A percentile compares a stretch with the other conserved stretches of the same genome.
Evolutionary conservation across 345 rosid species (phyloP).

Genomic region (Anacardium occidentale): DNA sequence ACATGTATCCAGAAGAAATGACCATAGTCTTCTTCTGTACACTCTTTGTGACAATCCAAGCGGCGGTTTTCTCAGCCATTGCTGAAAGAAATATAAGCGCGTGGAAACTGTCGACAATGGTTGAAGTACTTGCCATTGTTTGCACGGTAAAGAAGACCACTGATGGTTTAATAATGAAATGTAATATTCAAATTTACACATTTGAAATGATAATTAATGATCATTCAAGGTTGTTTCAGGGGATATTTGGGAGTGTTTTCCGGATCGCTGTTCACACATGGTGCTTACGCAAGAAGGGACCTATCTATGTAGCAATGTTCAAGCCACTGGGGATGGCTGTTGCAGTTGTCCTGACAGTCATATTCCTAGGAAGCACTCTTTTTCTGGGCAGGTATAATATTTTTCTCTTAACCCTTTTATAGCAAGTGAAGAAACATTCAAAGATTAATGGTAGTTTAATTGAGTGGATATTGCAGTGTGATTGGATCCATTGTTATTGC

Average conservation of each 20-base stretch:
- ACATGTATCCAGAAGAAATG: conserved; percentile 17
- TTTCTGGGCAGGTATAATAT: conserved; percentile 40
- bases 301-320: conserved; percentile 46
- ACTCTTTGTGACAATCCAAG: conserved; percentile 27
- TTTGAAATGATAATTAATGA: not conserved
- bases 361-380: conserved; percentile 35
- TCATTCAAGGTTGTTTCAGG: conserved; percentile 18
- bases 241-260: conserved; percentile 36
- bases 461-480: conserved; percentile 23
- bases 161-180: not conserved
- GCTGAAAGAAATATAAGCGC: conserved; percentile 27
- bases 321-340: conserved; percentile 43
- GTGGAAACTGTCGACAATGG: conserved; percentile 32
- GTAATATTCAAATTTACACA: not conserved
- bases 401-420: not conserved
- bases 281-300: conserved; percentile 40
- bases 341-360: conserved; percentile 29
- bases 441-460: not conserved
- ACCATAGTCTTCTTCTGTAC: not conserved
- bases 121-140: conserved; percentile 34
- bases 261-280: conserved; percentile 38
- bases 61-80: conserved; percentile 25
- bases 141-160: conserved; percentile 30
- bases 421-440: not conserved
- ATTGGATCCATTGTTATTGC: conserved; percentile 33